Evolutionary conservation across 2,329 filamentous ascomycete species (phyloP), one percentile per base, ranked within the genome.

Genomic region (Tolypocladium guangdongense): DNA sequence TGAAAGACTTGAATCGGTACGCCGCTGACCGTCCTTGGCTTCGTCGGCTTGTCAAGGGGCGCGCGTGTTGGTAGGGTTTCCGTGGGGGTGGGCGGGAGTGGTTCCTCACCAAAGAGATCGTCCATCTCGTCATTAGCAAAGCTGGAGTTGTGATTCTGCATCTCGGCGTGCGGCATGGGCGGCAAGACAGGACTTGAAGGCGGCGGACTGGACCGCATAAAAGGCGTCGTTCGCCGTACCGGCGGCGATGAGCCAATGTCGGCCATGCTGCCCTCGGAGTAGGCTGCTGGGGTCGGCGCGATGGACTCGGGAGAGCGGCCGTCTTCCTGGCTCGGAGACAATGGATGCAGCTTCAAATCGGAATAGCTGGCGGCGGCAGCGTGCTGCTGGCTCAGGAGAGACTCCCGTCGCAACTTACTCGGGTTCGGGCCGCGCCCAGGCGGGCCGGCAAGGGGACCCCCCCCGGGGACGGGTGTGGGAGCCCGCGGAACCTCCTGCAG

Each of bases 211-310:
- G 79, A 81, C 50, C 66, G 74, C 33, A 78, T 72, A 59, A 75
- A 83, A 45, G 75, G 69, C 33, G 76, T 74, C 38, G 78, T 78
- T 58, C 82, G 79, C 57, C 90, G 83, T 1, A 95, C 77, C 1
- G 93, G 93, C 16, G 92, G 92, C 4, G 92, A 97, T 0, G 93
- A 97, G 1, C 87, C 87, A 60, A 97, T 89, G 52, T 89, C 88
- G 49, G 83, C 83, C 4, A 90, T 87, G 51, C 90, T 95, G 53
- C 86, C 76, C 51, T 76, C 80, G 52, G 81, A 78, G 39, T 73
- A 76, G 36, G 74, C 71, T 7, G 73, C 71, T 6, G 78, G 78
- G 1, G 79, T 81, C 16, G 72, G 75, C 0, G 69, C 77, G 37
- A 72, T 60, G 14, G 78, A 81, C 24, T 81, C 78, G 8, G 80